Percentiles rank a stretch among this genome's conserved stretches.
phyloP scores from a whole-genome alignment of 2,329 filamentous ascomycete species.

The Stagonosporopsis cucurbitacearum region DNA sequence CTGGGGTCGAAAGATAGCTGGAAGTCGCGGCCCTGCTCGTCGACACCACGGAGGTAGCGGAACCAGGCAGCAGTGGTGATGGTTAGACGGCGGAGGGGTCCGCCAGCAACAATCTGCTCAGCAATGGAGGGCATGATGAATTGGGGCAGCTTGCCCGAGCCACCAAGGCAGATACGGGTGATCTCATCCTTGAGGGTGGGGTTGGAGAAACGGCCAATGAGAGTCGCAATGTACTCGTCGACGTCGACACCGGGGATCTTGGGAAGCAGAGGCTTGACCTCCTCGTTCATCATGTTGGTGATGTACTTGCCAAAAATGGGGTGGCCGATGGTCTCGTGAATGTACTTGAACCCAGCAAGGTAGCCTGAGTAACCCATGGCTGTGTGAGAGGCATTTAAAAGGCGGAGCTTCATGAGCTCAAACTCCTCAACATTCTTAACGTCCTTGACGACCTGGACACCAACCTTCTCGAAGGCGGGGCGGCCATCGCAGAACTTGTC shows the following conservation, averaged over 20 bases:
- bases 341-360: slow-evolving; percentile 36
- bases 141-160: slow-evolving; percentile 39
- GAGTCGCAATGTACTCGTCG: slow-evolving; percentile 37
- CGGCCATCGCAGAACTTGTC: slow-evolving; percentile 40
- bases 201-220: slow-evolving; percentile 37
- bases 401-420: slow-evolving; percentile 38
- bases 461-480: slow-evolving; percentile 38
- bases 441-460: slow-evolving; percentile 38
- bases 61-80: slow-evolving; percentile 38
- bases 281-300: slow-evolving; percentile 40
- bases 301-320: slow-evolving; percentile 35
- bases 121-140: slow-evolving; percentile 42
- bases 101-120: slow-evolving; percentile 35
- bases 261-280: slow-evolving; percentile 38
- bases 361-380: slow-evolving; percentile 38
- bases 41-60: slow-evolving; percentile 34
- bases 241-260: slow-evolving; percentile 36
- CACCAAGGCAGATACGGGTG: slow-evolving; percentile 39
- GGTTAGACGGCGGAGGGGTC: slow-evolving; percentile 34
- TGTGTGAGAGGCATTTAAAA: slow-evolving; percentile 37
- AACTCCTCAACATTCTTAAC: slow-evolving; percentile 38
- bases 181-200: slow-evolving; percentile 39
- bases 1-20: slow-evolving; percentile 34
- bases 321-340: slow-evolving; percentile 37
- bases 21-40: slow-evolving; percentile 33